Evolutionary conservation across 306 rosid species (phyloP).

Genomic region (Corylus heterophylla): DNA sequence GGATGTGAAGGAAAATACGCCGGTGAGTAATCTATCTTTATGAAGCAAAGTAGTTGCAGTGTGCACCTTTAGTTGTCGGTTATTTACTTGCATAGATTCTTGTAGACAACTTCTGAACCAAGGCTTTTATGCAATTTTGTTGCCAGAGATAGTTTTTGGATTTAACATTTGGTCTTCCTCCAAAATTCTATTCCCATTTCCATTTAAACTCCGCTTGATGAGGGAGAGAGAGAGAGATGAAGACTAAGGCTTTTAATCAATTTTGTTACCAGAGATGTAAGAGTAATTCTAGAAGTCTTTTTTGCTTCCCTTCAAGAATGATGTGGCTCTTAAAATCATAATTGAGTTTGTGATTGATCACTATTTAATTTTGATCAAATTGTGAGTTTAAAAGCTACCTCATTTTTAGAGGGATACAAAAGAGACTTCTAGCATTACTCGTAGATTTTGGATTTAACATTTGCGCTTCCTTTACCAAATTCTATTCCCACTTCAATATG

Average conservation of each 20-base stretch:
- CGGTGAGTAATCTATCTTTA: slow-evolving; percentile 54
- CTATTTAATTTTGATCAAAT: too few species aligned
- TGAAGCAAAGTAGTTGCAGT: slow-evolving; percentile 2
- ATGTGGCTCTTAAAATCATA: too few species aligned
- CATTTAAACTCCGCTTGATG: not conserved
- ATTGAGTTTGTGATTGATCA: too few species aligned
- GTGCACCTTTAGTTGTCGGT: slow-evolving; percentile 4
- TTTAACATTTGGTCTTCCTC: not conserved
- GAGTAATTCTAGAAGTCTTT: too few species aligned
- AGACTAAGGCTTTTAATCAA: not conserved
- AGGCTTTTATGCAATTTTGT: not conserved
- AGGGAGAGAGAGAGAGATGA: not conserved
- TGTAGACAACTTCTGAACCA: not conserved
- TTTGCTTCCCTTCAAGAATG: too few species aligned
- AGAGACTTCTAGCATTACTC: too few species aligned
- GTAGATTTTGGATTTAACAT: not conserved
- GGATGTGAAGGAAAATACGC: slow-evolving; percentile 84
- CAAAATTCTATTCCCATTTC: not conserved
- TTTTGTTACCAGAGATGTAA: not conserved
- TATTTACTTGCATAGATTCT: slow-evolving; percentile 9
- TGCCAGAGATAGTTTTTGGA: not conserved
- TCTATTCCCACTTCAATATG: not conserved
- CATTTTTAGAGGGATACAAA: too few species aligned
- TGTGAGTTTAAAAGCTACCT: too few species aligned
- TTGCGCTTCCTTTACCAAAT: not conserved